These are phyloP conservation scores for Diplodia seriata DNA, from an alignment of 2,329 filamentous ascomycete genomes.

Conservation along the genomic window DNA sequence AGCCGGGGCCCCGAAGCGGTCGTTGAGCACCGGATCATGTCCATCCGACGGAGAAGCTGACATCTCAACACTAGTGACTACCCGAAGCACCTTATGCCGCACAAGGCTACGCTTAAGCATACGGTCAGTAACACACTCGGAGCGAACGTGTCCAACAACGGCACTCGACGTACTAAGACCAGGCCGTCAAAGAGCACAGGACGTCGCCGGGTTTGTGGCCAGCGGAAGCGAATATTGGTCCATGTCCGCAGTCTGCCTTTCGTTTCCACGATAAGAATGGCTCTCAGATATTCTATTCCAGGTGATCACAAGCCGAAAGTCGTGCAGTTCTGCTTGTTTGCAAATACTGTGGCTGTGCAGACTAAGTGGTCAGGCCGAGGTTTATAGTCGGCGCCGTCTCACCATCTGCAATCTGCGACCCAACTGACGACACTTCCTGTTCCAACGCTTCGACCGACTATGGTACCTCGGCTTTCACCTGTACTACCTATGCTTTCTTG, in stretches of 20 bases:
- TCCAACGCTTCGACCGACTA: not conserved
- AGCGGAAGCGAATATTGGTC: too few species aligned
- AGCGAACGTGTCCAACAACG: not conserved
- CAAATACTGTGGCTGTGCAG: too few species aligned
- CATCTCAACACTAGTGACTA: not conserved
- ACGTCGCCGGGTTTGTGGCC: not conserved
- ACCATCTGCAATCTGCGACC: constrained; percentile 19
- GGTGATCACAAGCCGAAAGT: too few species aligned
- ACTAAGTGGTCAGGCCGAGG: not conserved
- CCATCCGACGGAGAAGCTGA: not conserved
- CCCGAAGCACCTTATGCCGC: not conserved
- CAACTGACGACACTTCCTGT: constrained; percentile 2
- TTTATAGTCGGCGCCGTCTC: not conserved
- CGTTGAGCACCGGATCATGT: not conserved
- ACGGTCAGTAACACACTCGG: too few species aligned
- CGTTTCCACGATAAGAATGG: too few species aligned
- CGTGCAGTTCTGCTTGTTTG: too few species aligned
- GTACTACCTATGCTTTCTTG: not conserved
- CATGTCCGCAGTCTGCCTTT: too few species aligned
- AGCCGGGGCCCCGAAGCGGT: not conserved
- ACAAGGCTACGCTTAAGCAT: not conserved
- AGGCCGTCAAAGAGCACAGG: not conserved
- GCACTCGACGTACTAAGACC: not conserved
- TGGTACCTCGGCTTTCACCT: not conserved
- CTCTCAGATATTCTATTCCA: too few species aligned